phyloP scores from a whole-genome alignment of 2,329 filamentous ascomycete genomes.

The Pleochaeta shiraiana region DNA sequence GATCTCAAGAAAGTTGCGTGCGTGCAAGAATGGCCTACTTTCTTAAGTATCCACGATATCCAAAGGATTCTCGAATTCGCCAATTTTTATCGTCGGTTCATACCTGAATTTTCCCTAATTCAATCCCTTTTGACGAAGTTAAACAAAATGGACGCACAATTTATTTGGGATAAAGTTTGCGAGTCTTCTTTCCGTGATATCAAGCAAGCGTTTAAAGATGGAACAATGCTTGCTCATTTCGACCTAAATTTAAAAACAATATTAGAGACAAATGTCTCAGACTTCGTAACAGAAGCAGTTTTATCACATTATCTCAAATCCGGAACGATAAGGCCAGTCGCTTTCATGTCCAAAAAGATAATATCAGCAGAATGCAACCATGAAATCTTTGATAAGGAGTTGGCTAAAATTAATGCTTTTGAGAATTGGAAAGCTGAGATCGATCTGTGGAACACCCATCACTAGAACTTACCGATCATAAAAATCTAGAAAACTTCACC shows the following conservation, averaged over 20 bases:
- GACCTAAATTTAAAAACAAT: neutral
- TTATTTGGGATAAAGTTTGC: neutral
- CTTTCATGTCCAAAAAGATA: slow-evolving; percentile 2
- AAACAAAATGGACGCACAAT: neutral
- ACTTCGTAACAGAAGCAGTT: neutral
- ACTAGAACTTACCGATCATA: neutral
- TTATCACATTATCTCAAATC: neutral
- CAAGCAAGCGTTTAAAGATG: neutral
- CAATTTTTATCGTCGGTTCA: neutral
- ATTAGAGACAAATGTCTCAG: neutral
- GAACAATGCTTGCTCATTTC: neutral
- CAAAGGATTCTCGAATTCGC: neutral
- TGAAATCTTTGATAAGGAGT: neutral
- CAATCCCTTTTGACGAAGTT: neutral
- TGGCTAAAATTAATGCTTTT: neutral
- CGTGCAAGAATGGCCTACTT: neutral
- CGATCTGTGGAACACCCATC: neutral
- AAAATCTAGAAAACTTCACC: neutral
- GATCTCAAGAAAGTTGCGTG: neutral
- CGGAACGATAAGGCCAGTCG: neutral
- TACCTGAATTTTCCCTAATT: neutral
- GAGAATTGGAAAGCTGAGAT: neutral
- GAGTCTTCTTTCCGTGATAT: neutral
- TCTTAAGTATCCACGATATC: neutral
- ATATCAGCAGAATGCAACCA: neutral